Percentiles rank a stretch among this genome's conserved stretches.
phyloP scores from a whole-genome alignment of 495 filamentous ascomycete genomes.

The Pseudoneurospora amorphoporcata region DNA sequence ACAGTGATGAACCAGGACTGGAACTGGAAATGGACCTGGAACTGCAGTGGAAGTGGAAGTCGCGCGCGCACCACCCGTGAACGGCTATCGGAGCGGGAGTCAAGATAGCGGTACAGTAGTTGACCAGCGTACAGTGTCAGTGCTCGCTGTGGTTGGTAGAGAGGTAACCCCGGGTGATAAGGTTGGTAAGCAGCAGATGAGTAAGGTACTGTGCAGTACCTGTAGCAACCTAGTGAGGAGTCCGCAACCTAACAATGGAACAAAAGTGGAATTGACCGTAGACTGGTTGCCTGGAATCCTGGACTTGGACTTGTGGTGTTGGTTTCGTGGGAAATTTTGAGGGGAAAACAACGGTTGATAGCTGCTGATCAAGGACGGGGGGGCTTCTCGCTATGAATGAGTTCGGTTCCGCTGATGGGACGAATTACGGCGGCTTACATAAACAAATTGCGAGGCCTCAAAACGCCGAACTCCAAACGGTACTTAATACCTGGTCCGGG shows the following conservation, averaged over 20 bases:
- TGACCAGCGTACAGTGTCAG: not conserved
- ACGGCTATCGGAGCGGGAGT: not conserved
- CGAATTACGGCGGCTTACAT: conserved; percentile 11
- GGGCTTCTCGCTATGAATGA: not conserved
- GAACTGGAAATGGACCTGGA: conserved; percentile 1
- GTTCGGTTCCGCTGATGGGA: not conserved
- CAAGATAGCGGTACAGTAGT: not conserved
- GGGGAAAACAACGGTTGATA: conserved; percentile 19
- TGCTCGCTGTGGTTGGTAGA: not conserved
- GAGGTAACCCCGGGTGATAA: not conserved
- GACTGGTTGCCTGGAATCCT: not conserved
- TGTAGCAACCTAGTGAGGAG: not conserved
- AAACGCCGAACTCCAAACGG: not conserved
- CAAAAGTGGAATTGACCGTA: not conserved
- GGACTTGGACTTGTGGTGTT: not conserved
- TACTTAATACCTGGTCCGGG: not conserved
- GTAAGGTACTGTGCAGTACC: not conserved
- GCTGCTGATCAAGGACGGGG: conserved; percentile 3
- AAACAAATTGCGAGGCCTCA: not conserved
- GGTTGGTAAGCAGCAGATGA: not conserved
- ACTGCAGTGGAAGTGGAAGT: not conserved
- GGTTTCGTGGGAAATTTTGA: conserved; percentile 19
- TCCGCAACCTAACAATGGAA: not conserved
- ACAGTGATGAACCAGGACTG: not conserved
- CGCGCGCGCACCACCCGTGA: not conserved